Evolutionary conservation across 352 stramenopile species (phyloP).

Genomic region (Chrysophaeum taylorii): DNA sequence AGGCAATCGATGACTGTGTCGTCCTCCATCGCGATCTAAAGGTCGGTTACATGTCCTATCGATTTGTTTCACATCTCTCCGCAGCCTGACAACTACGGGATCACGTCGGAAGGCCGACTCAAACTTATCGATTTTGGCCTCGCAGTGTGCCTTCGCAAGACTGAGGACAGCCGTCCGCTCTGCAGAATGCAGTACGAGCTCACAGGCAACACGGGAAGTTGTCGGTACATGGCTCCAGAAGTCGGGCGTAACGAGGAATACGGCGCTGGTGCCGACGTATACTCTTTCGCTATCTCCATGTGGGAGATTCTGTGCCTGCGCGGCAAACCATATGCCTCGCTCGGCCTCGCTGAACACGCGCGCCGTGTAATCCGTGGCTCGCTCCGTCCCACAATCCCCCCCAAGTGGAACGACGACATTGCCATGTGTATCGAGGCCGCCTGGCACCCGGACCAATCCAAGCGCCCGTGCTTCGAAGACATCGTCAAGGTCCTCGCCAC

Average conservation of each 20-base stretch:
- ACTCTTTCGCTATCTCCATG: constrained; percentile 25
- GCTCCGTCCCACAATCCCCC: no score
- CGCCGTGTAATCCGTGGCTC: no score
- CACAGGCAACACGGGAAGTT: constrained; percentile 40
- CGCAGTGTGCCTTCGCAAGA: constrained; percentile 34
- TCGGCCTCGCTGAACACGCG: no score
- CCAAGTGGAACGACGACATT: no score
- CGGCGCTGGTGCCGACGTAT: constrained; percentile 43
- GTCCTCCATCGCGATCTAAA: constrained; percentile 23
- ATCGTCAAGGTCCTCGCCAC: no score
- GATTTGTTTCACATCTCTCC: no score
- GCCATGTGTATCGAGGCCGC: no score
- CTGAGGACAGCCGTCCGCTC: constrained; percentile 30
- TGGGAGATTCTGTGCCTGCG: background rate
- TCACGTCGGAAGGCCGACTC: constrained; percentile 29
- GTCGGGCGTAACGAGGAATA: constrained; percentile 39
- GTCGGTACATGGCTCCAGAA: constrained; percentile 49
- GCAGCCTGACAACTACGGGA: constrained; percentile 34
- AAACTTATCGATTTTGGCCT: constrained; percentile 47
- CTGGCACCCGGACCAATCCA: no score
- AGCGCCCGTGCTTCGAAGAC: no score
- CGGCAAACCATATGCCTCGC: background rate
- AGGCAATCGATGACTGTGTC: background rate
- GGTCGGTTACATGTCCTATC: no score
- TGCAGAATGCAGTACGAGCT: no score